Conservation (phyloP, 2,329 filamentous ascomycete species). For the Scedosporium minutisporum region DNA sequence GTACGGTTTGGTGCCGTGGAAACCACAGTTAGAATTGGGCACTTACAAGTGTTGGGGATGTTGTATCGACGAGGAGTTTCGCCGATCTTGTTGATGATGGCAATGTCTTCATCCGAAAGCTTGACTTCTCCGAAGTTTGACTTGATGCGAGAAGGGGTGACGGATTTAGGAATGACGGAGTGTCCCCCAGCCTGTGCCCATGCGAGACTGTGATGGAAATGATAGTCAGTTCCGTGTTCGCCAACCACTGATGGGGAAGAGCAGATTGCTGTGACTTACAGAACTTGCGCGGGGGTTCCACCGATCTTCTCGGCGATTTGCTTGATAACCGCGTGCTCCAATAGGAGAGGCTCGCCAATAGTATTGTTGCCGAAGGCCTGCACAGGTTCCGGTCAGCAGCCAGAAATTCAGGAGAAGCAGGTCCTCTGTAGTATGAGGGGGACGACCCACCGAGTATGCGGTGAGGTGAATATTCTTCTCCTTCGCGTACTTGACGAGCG, state of each 20-base stretch:
- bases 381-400: no score
- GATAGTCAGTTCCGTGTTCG: neutral
- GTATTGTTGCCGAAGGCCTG: constrained; percentile 37
- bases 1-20: neutral
- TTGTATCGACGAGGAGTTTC: constrained; percentile 37
- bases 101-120: constrained; percentile 47
- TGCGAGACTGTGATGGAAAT: constrained; percentile 29
- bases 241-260: neutral
- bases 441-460: constrained; percentile 42
- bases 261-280: constrained; percentile 12
- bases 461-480: constrained; percentile 56
- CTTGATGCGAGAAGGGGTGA: constrained; percentile 57
- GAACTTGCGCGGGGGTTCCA: constrained; percentile 32
- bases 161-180: constrained; percentile 67
- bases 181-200: constrained; percentile 52
- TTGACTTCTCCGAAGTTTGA: constrained; percentile 62
- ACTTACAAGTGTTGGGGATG: constrained; percentile 32
- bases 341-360: constrained; percentile 37
- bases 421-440: neutral
- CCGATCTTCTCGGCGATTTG: constrained; percentile 42
- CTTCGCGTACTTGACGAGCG: constrained; percentile 50
- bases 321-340: constrained; percentile 46
- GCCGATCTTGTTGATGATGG: constrained; percentile 52
- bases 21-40: neutral
- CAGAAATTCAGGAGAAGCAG: no score